A percentile compares a stretch with the other conserved stretches of the same genome.
These are phyloP conservation scores for Neofusicoccum kwambonambiense DNA, from an alignment of 2,329 filamentous ascomycete genomes.

Conservation along the genomic window DNA sequence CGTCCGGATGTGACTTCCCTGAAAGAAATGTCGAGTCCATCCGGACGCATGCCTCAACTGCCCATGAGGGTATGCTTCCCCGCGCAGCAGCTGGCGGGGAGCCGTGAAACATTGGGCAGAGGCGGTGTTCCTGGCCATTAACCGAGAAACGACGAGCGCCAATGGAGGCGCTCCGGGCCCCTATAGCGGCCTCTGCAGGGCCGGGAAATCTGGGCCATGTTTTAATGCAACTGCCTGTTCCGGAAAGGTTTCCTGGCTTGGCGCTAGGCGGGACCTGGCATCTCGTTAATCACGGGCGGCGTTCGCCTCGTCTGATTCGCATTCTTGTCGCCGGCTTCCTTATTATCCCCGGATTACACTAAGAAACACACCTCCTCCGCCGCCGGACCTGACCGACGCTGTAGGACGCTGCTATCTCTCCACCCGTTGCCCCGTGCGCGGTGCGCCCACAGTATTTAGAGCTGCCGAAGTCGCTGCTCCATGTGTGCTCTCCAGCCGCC, in stretches of 20 bases:
- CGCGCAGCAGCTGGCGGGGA: neutral
- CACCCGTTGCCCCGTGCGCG: neutral
- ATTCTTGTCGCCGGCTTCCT: neutral
- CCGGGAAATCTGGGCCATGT: neutral
- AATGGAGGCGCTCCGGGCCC: neutral
- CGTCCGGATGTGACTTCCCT: too few relatives aligned
- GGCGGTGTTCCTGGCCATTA: neutral
- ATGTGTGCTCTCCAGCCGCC: neutral
- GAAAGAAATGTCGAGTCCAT: too few relatives aligned
- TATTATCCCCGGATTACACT: neutral
- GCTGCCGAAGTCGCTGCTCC: neutral
- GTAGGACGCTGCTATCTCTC: neutral
- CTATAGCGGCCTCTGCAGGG: neutral
- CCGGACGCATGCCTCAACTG: neutral
- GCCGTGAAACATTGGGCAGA: slow-evolving; percentile 6
- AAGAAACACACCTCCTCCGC: neutral
- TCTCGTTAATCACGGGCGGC: neutral
- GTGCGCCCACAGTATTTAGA: neutral
- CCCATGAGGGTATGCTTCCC: neutral
- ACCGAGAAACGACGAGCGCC: neutral
- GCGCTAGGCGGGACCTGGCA: slow-evolving; percentile 13
- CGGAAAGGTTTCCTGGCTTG: neutral
- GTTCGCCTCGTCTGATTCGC: neutral
- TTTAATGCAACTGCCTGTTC: slow-evolving; percentile 3
- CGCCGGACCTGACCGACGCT: slow-evolving; percentile 10